These are phyloP conservation scores for Bauhinia variegata DNA, from an alignment of 306 rosid species.

Conservation along the genomic window DNA sequence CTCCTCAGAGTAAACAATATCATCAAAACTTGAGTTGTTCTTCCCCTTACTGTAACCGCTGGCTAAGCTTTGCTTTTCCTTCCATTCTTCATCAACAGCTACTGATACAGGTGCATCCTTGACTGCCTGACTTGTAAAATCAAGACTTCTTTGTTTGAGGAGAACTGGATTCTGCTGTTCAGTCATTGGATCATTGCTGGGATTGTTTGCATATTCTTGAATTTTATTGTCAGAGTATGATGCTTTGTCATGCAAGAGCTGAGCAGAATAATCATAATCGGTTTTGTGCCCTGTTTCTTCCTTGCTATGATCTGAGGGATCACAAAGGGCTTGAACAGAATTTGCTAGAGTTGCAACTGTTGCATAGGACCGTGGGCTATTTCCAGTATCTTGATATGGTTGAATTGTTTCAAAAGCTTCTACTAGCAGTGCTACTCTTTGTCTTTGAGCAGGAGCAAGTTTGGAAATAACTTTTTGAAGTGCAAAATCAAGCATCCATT, in stretches of 20 bases:
- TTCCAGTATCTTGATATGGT: conserved; percentile 57
- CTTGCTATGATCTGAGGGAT: conserved; percentile 29
- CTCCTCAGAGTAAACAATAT: conserved; percentile 33
- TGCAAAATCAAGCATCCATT: conserved; percentile 94
- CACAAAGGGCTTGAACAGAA: conserved; percentile 39
- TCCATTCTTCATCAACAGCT: conserved; percentile 33
- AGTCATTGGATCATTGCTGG: conserved; percentile 21
- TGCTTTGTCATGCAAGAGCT: conserved; percentile 36
- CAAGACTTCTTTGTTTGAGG: conserved; percentile 32
- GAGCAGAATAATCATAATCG: conserved; percentile 22
- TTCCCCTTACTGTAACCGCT: conserved; percentile 29
- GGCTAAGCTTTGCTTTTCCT: conserved; percentile 30
- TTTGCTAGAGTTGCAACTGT: conserved; percentile 39
- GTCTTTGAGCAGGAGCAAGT: conserved; percentile 79
- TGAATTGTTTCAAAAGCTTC: conserved; percentile 82
- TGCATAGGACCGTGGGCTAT: conserved; percentile 31
- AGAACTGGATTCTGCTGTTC: conserved; percentile 36
- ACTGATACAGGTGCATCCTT: conserved; percentile 28
- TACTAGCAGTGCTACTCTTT: conserved; percentile 65
- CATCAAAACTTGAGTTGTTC: conserved; percentile 23
- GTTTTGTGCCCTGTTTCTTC: conserved; percentile 34
- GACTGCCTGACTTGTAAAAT: conserved; percentile 3
- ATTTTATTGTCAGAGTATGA: conserved; percentile 27
- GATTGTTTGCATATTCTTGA: conserved; percentile 31
- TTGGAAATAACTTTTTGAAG: conserved; percentile 79